Evolutionary conservation across 192 early-diverging fungal species (phyloP).

Genomic region (Coemansia sp.): DNA sequence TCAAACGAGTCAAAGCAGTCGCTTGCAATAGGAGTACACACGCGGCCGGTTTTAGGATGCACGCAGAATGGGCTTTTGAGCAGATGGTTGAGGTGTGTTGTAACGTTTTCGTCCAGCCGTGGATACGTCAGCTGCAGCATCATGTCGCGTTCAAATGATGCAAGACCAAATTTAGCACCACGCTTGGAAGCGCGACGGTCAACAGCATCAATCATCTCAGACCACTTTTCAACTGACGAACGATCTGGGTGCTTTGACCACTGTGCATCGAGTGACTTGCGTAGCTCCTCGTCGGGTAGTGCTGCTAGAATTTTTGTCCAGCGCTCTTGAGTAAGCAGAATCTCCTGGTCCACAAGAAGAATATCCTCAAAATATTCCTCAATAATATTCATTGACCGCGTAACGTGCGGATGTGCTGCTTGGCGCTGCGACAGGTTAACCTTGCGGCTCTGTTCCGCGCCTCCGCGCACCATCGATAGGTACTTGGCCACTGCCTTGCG

Average conservation of each 20-base stretch:
- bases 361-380: conserved; percentile 72
- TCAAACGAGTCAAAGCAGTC: conserved; percentile 79
- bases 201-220: conserved; percentile 44
- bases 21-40: conserved; percentile 90
- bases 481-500: conserved; percentile 83
- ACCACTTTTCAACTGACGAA: conserved; percentile 53
- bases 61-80: conserved; percentile 97
- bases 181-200: conserved; percentile 36
- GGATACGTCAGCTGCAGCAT: conserved; percentile 91
- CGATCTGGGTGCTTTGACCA: conserved; percentile 42
- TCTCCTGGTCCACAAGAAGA: conserved; percentile 71
- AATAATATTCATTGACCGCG: conserved; percentile 63
- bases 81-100: conserved; percentile 88
- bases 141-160: conserved; percentile 64
- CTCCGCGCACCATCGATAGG: conserved; percentile 78
- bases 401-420: conserved; percentile 63
- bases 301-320: conserved; percentile 78
- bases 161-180: conserved; percentile 40
- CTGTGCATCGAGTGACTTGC: conserved; percentile 32
- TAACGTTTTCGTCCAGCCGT: conserved; percentile 89
- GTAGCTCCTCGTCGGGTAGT: conserved; percentile 72
- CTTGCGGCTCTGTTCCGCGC: conserved; percentile 69
- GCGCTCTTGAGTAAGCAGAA: conserved; percentile 60
- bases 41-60: conserved; percentile 91
- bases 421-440: conserved; percentile 61